Percentiles rank a stretch among this genome's conserved stretches.
Evolutionary conservation across 140 eudicot species (phyloP).

Genomic region (Stevia rebaudiana): DNA sequence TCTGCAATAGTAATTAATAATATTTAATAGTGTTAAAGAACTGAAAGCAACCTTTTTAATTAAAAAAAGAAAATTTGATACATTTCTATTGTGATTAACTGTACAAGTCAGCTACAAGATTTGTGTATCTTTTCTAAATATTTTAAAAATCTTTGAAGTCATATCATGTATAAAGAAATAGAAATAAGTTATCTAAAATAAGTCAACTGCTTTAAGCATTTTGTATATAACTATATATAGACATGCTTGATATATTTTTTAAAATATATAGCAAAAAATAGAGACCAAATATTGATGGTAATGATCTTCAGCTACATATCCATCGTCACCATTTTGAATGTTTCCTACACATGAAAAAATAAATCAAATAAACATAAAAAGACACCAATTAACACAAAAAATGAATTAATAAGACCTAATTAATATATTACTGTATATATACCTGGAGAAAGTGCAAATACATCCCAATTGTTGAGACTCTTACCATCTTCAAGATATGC

Average conservation of each 20-base stretch:
- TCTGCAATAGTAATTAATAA: slow-evolving; percentile 17
- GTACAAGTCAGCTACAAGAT: too few relatives aligned
- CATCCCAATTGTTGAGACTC: slow-evolving; percentile 71
- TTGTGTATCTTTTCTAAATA: too few relatives aligned
- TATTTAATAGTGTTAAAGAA: not conserved
- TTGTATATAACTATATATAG: too few relatives aligned
- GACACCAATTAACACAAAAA: not conserved
- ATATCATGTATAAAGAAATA: too few relatives aligned
- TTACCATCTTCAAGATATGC: slow-evolving; percentile 71
- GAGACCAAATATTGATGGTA: slow-evolving; percentile 68
- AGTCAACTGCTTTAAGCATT: too few relatives aligned
- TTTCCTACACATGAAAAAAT: slow-evolving; percentile 30
- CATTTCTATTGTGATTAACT: not conserved
- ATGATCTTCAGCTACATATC: slow-evolving; percentile 51
- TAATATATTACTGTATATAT: not conserved
- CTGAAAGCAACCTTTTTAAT: not conserved
- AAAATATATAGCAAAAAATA: not conserved
- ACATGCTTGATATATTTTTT: too few relatives aligned
- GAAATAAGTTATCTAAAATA: too few relatives aligned
- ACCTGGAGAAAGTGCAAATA: slow-evolving; percentile 40
- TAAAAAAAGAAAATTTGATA: not conserved
- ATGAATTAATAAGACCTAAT: not conserved
- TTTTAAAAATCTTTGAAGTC: too few relatives aligned
- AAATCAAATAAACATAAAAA: not conserved
- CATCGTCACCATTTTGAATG: slow-evolving; percentile 41